These are phyloP conservation scores for Echites panduratus DNA, from an alignment of 257 asterid genomes.

Conservation along the genomic window DNA sequence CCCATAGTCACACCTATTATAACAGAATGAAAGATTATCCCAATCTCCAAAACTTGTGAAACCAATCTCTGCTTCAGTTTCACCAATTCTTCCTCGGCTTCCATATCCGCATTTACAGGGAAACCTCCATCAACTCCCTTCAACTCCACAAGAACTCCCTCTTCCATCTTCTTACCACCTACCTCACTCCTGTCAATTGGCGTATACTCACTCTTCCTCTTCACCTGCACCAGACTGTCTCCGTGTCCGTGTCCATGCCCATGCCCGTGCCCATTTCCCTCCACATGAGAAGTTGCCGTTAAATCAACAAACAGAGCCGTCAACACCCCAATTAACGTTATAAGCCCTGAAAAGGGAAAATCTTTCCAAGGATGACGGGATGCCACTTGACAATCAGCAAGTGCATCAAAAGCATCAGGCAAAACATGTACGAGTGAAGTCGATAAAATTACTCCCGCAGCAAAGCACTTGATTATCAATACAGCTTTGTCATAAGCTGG, in stretches of 20 bases:
- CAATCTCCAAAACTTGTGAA: conserved; percentile 40
- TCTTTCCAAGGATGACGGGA: conserved; percentile 40
- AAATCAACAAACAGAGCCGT: conserved; percentile 37
- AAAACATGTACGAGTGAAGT: conserved; percentile 37
- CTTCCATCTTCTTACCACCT: conserved; percentile 12
- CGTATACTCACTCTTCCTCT: conserved; percentile 11
- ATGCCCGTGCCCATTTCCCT: conserved; percentile 15
- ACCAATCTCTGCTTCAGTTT: conserved; percentile 34
- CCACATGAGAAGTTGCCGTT: conserved; percentile 34
- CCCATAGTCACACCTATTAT: conserved; percentile 42
- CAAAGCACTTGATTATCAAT: conserved; percentile 33
- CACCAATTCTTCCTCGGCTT: conserved; percentile 30
- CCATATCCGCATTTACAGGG: conserved; percentile 6
- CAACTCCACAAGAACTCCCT: not conserved
- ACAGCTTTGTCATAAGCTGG: conserved; percentile 36
- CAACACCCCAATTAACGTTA: conserved; percentile 30
- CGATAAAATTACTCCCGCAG: conserved; percentile 36
- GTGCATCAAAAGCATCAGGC: conserved; percentile 38
- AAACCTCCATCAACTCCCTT: not conserved
- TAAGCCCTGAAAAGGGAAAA: conserved; percentile 35
- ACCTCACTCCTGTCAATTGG: conserved; percentile 20
- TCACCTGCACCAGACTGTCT: not conserved
- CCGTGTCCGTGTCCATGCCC: conserved; percentile 2
- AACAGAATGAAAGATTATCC: conserved; percentile 41
- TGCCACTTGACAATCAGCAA: conserved; percentile 34